Evolutionary conservation across 2,329 filamentous ascomycete genomes (phyloP), one percentile per base, ranked within the genome.

Genomic region (Alternaria triticimaculans): DNA sequence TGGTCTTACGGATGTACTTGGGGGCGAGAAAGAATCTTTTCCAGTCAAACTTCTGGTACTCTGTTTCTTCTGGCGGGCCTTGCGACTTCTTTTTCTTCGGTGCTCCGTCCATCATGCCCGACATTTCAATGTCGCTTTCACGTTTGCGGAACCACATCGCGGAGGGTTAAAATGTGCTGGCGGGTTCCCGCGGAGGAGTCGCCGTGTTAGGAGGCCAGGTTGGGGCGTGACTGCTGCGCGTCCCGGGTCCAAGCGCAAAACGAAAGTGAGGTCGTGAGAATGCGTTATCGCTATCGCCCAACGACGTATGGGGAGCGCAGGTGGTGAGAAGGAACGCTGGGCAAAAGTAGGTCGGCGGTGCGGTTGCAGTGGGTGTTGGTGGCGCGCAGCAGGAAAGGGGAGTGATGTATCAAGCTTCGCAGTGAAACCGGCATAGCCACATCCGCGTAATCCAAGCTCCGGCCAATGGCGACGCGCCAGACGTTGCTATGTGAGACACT

Each of bases 1-100:
- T 9, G 10, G 28, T 53, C 76, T 45, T 72, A 78, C 77, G 76
- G 68, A 79, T 75, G 66, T 79, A 78, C 58, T 78, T 79, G 23
- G 74, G 75, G 11, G 74, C 69, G 3, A 78, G 55, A 44, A 78
- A 75, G 48, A 78, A 62, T 60, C 71, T 76, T 59, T 74, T 78
- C 77, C 77, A 79, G 58, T 78, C 71, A 21, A 78, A 66, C 11
- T 74, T 71, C 43, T 63, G 63, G 60, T 79, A 79, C 45, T 78
- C 72, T 28, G 77, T 79, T 25, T 79, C 73, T 59, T 76, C 72
- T 8, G 69, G 66, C 26, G 61, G 61, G 5, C 61, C 61, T 20
- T 72, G 64, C 6, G 64, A 30, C 9, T 62, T 55, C 12, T 65
- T 65, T 48, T 69, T 70, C 60, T 68, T 70, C 28, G 72, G 64